Evolutionary conservation across 768 basidiomycete genomes (phyloP), one percentile per base, ranked within the genome.

Genomic region (Postia placenta): DNA sequence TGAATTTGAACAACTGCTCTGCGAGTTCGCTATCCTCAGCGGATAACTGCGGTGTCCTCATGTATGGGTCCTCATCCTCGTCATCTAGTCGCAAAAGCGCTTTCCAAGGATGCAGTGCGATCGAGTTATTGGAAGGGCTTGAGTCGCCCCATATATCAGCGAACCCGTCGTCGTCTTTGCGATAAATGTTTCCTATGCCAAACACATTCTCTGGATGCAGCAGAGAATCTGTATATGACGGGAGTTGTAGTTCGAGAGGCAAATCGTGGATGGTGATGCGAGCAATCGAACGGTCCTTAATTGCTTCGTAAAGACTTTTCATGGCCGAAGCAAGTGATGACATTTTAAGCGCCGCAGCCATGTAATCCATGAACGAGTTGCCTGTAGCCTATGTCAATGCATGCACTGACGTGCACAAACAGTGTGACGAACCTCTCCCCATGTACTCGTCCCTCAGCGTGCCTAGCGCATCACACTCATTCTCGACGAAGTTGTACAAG

Each of bases 91-190:
- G 74, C 5, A 98, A 67, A 14, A 98, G 63, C 19, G 90, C 87
- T 61, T 96, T 96, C 95, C 95, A 98, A 4, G 95, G 94, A 14
- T 81, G 74, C 20, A 97, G 74, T 15, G 77, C 68, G 7, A 87
- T 82, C 2, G 92, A 69, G 40, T 75, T 74, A 85, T 85, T 91
- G 2, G 87, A 87, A 48, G 81, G 71, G 56, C 74, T 73, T 64
- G 88, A 73, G 47, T 84, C 83, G 15, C 83, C 85, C 87, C 89
- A 88, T 5, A 69, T 59, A 27, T 56, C 61, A 5, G 59, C 58
- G 30, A 73, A 71, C 36, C 73, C 76, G 36, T 52, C 48, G 24
- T 53, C 53, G 28, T 56, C 55, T 11, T 78, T 78, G 20, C 48
- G 43, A 40, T 82, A 78, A 26, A 75, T 72, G 24, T 74, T 61